Evolutionary conservation across 2,329 filamentous ascomycete genomes (phyloP).

Genomic region (Atkinsonella texensis): DNA sequence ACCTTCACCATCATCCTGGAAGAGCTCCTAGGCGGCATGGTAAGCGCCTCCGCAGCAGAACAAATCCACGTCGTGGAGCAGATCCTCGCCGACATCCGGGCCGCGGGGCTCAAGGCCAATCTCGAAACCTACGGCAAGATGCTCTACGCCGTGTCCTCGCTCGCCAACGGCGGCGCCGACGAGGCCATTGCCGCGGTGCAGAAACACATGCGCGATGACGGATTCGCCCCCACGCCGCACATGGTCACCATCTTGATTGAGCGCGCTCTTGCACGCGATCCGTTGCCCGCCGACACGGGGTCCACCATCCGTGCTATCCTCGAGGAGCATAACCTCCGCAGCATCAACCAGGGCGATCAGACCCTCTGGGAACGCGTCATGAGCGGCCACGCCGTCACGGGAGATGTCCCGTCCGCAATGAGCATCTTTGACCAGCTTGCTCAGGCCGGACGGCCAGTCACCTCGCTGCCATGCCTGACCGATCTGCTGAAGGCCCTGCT

Average conservation of each 20-base stretch:
- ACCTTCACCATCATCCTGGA: constrained; percentile 67
- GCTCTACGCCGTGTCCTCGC: constrained; percentile 38
- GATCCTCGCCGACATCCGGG: constrained; percentile 46
- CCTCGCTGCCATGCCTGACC: constrained; percentile 30
- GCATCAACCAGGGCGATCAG: constrained; percentile 33
- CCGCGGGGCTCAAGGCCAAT: constrained; percentile 45
- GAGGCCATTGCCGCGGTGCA: constrained; percentile 49
- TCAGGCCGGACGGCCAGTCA: constrained; percentile 25
- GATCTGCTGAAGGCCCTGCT: constrained; percentile 28
- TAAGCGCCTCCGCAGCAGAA: constrained; percentile 28
- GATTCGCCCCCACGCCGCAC: constrained; percentile 44
- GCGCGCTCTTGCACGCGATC: constrained; percentile 47
- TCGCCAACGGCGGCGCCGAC: constrained; percentile 26
- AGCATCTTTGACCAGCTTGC: constrained; percentile 34
- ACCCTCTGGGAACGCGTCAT: constrained; percentile 62
- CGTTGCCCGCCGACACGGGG: constrained; percentile 40
- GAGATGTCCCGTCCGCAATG: constrained; percentile 38
- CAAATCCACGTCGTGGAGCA: constrained; percentile 40
- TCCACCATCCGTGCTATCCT: constrained; percentile 46
- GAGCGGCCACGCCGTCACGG: constrained; percentile 48
- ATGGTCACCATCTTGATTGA: constrained; percentile 66
- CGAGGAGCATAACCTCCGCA: constrained; percentile 35
- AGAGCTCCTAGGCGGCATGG: constrained; percentile 34
- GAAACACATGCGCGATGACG: constrained; percentile 43
- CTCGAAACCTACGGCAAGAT: constrained; percentile 56